Evolutionary conservation across 2,329 filamentous ascomycete genomes (phyloP), one percentile per base, ranked within the genome.

Genomic region (Colletotrichum sp.): DNA sequence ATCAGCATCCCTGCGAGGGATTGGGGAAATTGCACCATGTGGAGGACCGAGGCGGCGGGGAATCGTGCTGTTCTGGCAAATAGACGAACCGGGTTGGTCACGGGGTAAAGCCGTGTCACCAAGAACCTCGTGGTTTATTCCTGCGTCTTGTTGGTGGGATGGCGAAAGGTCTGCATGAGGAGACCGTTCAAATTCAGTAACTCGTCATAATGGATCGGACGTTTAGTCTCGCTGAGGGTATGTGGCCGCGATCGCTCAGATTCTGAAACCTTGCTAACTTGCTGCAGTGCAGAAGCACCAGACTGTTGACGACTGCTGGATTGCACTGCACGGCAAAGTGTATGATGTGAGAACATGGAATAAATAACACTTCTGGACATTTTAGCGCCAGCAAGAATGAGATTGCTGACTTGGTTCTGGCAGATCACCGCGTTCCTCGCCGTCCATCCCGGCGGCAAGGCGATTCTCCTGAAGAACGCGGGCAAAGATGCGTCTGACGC

Each of bases 401-500:
- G 8, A 7, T 65, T 43, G 8, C 18, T 68, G 48, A 52, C 61
- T 32, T 32, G 28, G 12, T 16, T 21, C n/a, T n/a, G 28, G 21
- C 43, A 77, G 75, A 71, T 77, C 30, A 77, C 94, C 30, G 89
- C 93, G 61, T 97, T 97, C 83, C 87, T 97, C 14, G 87, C 92
- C 28, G 88, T 90, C 21, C 95, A 97, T 80, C 95, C 95, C 1
- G 95, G 95, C 69, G 95, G 95, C 75, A 90, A 92, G 75, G 94
- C 93, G 81, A 92, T 95, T 79, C 96, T 97, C 78, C 88, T 97
- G 62, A 92, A 95, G 83, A 90, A 96, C 56, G 93, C 95, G 7
- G 95, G 95, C 76, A 91, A 90, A 79, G 95, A 97, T 85, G 95
- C 95, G 59, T 97, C 95, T 9, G 93, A 95, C 81, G 94, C 96